Conservation (phyloP, 768 basidiomycete genomes). For the Lactifluus pinguis region DNA sequence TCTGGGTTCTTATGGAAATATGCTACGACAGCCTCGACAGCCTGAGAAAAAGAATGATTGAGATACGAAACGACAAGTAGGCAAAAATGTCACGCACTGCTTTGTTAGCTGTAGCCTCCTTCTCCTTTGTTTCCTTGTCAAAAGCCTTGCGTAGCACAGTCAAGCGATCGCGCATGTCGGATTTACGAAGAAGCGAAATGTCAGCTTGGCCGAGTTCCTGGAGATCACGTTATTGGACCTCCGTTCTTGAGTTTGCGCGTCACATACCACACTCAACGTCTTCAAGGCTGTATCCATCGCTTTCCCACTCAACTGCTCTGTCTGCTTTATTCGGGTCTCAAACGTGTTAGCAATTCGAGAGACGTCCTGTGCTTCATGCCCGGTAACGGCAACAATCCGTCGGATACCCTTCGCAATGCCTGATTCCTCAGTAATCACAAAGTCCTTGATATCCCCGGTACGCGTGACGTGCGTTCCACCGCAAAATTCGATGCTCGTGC, state of each 20-base stretch:
- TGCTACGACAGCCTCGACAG: slow-evolving; percentile 54
- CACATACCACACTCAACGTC: slow-evolving; percentile 60
- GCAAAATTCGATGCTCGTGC: slow-evolving; percentile 93
- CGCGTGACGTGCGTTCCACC: slow-evolving; percentile 98
- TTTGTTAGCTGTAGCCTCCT: slow-evolving; percentile 67
- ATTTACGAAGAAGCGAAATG: slow-evolving; percentile 80
- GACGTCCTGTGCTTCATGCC: slow-evolving; percentile 83
- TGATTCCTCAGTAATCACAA: slow-evolving; percentile 90
- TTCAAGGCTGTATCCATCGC: slow-evolving; percentile 88
- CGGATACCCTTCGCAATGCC: slow-evolving; percentile 98
- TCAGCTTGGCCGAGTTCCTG: slow-evolving; percentile 87
- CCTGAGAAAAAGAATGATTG: slow-evolving; percentile 34
- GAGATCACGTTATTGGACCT: neutral
- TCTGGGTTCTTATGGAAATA: slow-evolving; percentile 75
- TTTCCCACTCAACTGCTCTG: slow-evolving; percentile 55
- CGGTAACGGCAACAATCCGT: slow-evolving; percentile 89
- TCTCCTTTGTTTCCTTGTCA: slow-evolving; percentile 79
- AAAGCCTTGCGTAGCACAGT: slow-evolving; percentile 67
- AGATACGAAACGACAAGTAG: neutral
- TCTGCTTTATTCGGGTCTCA: slow-evolving; percentile 48
- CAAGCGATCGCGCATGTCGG: slow-evolving; percentile 67
- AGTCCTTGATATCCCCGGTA: slow-evolving; percentile 95
- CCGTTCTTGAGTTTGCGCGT: neutral
- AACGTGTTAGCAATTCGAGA: slow-evolving; percentile 58
- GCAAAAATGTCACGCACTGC: slow-evolving; percentile 37